Conservation (phyloP, 768 basidiomycete genomes). For the Tremella yokohamensis region DNA sequence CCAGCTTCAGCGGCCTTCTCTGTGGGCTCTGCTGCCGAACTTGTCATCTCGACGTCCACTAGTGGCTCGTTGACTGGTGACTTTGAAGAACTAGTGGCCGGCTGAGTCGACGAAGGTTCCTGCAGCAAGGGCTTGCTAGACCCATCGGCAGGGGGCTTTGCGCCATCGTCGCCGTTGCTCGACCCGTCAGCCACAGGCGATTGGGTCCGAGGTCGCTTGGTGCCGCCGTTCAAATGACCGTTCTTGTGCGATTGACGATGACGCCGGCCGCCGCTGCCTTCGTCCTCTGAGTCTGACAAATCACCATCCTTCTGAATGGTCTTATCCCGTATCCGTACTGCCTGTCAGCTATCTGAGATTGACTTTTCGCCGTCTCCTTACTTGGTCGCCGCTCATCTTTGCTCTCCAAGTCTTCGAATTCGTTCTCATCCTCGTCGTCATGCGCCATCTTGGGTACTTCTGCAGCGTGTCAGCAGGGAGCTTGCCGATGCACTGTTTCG, state of each 20-base stretch:
- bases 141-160: not conserved
- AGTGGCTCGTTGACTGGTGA: not conserved
- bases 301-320: constrained; percentile 79
- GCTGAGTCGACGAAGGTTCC: not conserved
- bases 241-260: constrained; percentile 47
- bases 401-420: constrained; percentile 69
- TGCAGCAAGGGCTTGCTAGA: not conserved
- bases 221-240: constrained; percentile 8
- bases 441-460: constrained; percentile 75
- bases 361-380: constrained; percentile 29
- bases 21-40: not conserved
- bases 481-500: not conserved
- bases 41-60: not conserved
- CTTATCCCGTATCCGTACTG: constrained; percentile 70
- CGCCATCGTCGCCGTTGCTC: not conserved
- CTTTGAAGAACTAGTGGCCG: not conserved
- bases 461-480: constrained; percentile 50
- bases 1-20: not conserved
- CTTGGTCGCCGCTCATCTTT: constrained; percentile 71
- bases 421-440: constrained; percentile 80
- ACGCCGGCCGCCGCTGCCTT: constrained; percentile 76
- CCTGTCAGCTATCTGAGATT: not conserved
- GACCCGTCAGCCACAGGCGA: constrained; percentile 1
- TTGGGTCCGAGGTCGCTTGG: not conserved
- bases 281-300: constrained; percentile 95